Evolutionary conservation across 2,329 filamentous ascomycete species (phyloP).

Genomic region (Pseudodiploospora longispora): DNA sequence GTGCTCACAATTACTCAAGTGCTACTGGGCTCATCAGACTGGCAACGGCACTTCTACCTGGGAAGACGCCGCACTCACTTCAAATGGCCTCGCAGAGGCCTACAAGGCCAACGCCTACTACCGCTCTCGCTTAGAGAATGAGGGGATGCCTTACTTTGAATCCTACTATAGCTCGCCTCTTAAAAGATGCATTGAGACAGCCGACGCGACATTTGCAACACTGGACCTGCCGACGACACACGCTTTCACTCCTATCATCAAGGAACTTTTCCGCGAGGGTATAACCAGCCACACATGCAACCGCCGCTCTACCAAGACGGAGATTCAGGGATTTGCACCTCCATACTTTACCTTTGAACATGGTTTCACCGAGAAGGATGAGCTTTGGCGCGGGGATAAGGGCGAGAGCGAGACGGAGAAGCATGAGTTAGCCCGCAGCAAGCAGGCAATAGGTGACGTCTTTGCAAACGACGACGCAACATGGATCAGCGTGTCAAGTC

Average conservation of each 20-base stretch:
- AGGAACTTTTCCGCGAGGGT: conserved; percentile 58
- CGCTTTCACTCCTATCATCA: conserved; percentile 51
- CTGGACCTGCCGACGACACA: conserved; percentile 41
- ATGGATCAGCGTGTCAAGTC: conserved; percentile 52
- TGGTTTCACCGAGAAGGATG: conserved; percentile 50
- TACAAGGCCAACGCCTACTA: conserved; percentile 52
- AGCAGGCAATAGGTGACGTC: conserved; percentile 46
- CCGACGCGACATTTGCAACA: conserved; percentile 50
- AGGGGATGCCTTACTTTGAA: conserved; percentile 53
- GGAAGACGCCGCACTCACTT: conserved; percentile 56
- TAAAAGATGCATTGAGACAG: conserved; percentile 54
- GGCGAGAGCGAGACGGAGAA: conserved; percentile 34
- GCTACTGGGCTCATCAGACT: conserved; percentile 57
- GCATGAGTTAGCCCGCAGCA: conserved; percentile 43
- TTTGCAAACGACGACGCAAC: conserved; percentile 44
- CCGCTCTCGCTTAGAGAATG: conserved; percentile 39
- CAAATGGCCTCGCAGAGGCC: conserved; percentile 48
- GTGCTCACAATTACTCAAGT: conserved; percentile 23
- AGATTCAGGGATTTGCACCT: conserved; percentile 45
- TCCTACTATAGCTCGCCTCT: conserved; percentile 59
- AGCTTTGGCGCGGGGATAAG: conserved; percentile 34
- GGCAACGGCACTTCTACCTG: conserved; percentile 56
- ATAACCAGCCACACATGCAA: conserved; percentile 64
- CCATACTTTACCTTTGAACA: conserved; percentile 45
- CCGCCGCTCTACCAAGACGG: conserved; percentile 45